phyloP scores from a whole-genome alignment of 805 yeast species.

The Pichia ethanolica region DNA sequence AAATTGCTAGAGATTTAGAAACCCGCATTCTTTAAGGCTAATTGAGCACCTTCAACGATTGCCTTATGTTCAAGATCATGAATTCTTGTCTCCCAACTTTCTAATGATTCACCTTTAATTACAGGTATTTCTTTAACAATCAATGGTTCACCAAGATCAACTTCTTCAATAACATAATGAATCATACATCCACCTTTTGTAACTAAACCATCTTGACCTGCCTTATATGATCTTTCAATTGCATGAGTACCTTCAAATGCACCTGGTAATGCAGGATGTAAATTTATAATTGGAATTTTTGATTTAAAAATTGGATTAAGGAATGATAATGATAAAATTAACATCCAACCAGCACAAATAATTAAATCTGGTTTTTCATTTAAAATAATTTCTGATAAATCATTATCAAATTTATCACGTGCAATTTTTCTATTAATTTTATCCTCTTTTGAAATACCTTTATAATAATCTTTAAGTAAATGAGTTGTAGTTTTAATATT shows the following conservation, averaged over 20 bases:
- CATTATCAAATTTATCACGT: constrained; percentile 67
- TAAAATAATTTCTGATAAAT: constrained; percentile 64
- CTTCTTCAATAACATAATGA: constrained; percentile 92
- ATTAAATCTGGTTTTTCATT: constrained; percentile 67
- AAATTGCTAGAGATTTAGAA: too few relatives aligned
- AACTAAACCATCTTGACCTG: constrained; percentile 79
- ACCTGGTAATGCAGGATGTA: constrained; percentile 97
- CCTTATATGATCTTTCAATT: constrained; percentile 92
- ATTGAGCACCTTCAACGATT: constrained; percentile 83
- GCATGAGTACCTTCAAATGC: constrained; percentile 97
- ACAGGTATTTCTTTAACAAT: constrained; percentile 73
- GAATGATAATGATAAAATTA: constrained; percentile 75
- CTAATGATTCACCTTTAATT: constrained; percentile 64
- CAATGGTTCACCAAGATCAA: constrained; percentile 88
- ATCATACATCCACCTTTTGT: constrained; percentile 89
- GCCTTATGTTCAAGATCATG: constrained; percentile 84
- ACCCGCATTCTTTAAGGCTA: constrained; percentile 24
- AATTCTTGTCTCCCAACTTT: constrained; percentile 73
- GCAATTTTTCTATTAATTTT: constrained; percentile 49
- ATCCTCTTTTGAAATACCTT: constrained; percentile 65
- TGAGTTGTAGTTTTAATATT: constrained; percentile 68
- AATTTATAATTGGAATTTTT: constrained; percentile 73
- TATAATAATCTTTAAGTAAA: constrained; percentile 63
- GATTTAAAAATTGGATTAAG: constrained; percentile 55
- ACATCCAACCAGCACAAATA: constrained; percentile 99